Conservation (phyloP, 352 stramenopile genomes). For the Detonula confervacea region DNA sequence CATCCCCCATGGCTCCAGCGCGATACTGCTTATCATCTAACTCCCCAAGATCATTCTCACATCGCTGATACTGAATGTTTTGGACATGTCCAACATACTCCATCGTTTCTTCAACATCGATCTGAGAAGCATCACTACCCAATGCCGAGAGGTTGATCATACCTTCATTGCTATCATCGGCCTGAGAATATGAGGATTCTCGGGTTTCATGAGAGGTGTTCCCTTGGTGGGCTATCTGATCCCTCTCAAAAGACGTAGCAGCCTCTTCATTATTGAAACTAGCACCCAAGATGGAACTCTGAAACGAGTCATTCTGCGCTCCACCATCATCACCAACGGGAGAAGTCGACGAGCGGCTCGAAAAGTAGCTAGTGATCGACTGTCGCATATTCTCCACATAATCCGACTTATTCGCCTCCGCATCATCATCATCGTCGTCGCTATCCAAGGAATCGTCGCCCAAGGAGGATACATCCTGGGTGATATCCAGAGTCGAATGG, state of each 20-base stretch:
- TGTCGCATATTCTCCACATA: slow-evolving; percentile 32
- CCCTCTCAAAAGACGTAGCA: not conserved
- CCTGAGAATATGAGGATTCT: slow-evolving; percentile 7
- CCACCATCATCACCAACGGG: not conserved
- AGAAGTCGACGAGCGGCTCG: slow-evolving; percentile 1
- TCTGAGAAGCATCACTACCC: slow-evolving; percentile 12
- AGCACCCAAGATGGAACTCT: not conserved
- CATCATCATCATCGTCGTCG: slow-evolving; percentile 16
- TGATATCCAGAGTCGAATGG: no score
- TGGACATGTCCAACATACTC: slow-evolving; percentile 12
- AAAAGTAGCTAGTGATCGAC: slow-evolving; percentile 34
- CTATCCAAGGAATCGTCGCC: slow-evolving; percentile 12
- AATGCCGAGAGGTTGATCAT: slow-evolving; percentile 8
- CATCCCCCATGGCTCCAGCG: not conserved
- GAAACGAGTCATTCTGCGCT: slow-evolving; percentile 14
- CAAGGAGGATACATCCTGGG: not conserved
- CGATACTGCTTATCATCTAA: not conserved
- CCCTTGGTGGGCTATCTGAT: not conserved
- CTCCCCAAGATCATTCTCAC: slow-evolving; percentile 6
- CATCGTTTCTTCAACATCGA: slow-evolving; percentile 16
- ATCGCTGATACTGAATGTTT: slow-evolving; percentile 11
- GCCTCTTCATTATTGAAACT: not conserved
- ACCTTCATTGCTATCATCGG: not conserved
- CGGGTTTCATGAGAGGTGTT: slow-evolving; percentile 8
- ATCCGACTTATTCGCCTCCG: not conserved